A percentile compares a stretch with the other conserved stretches of the same genome.
phyloP scores from a whole-genome alignment of 495 filamentous ascomycete genomes.

The Aspergillus carlsbadensis region DNA sequence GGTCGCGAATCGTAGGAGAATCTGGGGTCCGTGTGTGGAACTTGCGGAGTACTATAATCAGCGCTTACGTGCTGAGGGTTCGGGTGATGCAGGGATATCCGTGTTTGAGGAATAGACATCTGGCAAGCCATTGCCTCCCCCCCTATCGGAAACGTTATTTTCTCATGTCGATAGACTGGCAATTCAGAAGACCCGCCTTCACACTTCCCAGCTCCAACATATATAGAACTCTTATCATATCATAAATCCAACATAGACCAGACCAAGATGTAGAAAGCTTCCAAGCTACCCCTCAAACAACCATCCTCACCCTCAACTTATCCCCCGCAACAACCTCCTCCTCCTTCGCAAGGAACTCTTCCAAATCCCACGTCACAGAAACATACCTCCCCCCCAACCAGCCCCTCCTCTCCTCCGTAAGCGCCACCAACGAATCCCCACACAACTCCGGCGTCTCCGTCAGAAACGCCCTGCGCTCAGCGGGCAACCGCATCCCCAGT shows the following conservation, averaged over 20 bases:
- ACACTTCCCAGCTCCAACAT: too few relatives aligned
- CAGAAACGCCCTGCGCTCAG: neutral
- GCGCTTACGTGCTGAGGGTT: too few relatives aligned
- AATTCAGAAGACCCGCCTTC: too few relatives aligned
- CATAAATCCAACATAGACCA: too few relatives aligned
- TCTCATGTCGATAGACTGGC: too few relatives aligned
- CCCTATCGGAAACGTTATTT: too few relatives aligned
- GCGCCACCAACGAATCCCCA: constrained; percentile 36
- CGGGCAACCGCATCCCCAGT: constrained; percentile 6
- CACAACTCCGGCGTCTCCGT: constrained; percentile 36
- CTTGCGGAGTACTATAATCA: neutral
- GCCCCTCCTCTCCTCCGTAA: constrained; percentile 29
- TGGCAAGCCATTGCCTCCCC: too few relatives aligned
- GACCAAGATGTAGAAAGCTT: too few relatives aligned
- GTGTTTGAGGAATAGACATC: too few relatives aligned
- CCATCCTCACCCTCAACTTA: constrained; percentile 29
- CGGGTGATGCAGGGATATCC: too few relatives aligned
- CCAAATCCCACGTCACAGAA: constrained; percentile 43
- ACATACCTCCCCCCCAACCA: constrained; percentile 42
- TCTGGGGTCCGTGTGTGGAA: neutral
- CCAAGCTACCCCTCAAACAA: neutral
- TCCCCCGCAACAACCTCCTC: constrained; percentile 40
- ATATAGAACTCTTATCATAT: too few relatives aligned
- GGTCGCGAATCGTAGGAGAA: constrained; percentile 1
- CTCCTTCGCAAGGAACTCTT: constrained; percentile 39